A percentile compares a stretch with the other conserved stretches of the same genome.
Evolutionary conservation across 768 basidiomycete species (phyloP).

Genomic region (Strobilomyces echinocephalus): DNA sequence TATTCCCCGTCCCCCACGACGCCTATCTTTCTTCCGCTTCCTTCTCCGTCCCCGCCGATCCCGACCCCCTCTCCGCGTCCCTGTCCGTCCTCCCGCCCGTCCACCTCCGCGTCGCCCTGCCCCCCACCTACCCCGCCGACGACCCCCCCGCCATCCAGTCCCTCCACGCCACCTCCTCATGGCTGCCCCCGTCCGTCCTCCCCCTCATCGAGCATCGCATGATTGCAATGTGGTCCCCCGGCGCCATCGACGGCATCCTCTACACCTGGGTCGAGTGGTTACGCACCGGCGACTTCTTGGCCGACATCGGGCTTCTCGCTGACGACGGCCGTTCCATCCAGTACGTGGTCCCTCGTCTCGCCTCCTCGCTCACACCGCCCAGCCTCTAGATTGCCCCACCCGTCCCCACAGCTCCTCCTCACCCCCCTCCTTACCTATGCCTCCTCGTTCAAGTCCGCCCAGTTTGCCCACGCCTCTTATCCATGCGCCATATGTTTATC

Average conservation of each 20-base stretch:
- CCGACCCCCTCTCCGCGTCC: slow-evolving; percentile 13
- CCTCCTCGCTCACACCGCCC: slow-evolving; percentile 27
- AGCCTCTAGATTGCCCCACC: slow-evolving; percentile 41
- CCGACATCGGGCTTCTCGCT: slow-evolving; percentile 36
- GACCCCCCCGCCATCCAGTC: slow-evolving; percentile 51
- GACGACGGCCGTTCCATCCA: slow-evolving; percentile 30
- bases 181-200: slow-evolving; percentile 42
- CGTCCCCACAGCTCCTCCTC: slow-evolving; percentile 50
- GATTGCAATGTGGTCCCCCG: slow-evolving; percentile 48
- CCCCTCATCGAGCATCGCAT: slow-evolving; percentile 38
- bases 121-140: slow-evolving; percentile 50
- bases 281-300: slow-evolving; percentile 60
- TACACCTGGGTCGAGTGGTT: slow-evolving; percentile 73
- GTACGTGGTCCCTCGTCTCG: slow-evolving; percentile 10
- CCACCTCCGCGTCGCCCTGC: slow-evolving; percentile 50
- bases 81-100: slow-evolving; percentile 60
- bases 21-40: slow-evolving; percentile 2
- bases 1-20: slow-evolving; percentile 24
- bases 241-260: slow-evolving; percentile 50
- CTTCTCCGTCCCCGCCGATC: background rate
- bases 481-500: slow-evolving; percentile 74
- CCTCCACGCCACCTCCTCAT: slow-evolving; percentile 52
- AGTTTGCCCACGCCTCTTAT: slow-evolving; percentile 64
- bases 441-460: slow-evolving; percentile 37
- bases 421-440: slow-evolving; percentile 49